phyloP scores from a whole-genome alignment of 176 grass and related monocot genomes.

The Oryza longistaminata region DNA sequence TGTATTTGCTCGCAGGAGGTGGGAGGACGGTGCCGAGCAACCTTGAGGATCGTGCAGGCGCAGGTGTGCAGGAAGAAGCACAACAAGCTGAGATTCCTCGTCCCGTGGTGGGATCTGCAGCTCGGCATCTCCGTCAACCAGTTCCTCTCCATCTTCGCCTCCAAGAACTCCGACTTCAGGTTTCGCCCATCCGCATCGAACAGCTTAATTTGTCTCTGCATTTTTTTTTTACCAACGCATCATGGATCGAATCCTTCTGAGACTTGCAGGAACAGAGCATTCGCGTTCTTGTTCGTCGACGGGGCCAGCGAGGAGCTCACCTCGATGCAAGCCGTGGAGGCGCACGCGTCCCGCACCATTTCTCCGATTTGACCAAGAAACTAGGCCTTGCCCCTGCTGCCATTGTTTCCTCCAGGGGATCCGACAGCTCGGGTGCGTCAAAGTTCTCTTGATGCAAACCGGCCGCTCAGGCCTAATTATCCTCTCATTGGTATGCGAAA shows the following conservation, averaged over 20 bases:
- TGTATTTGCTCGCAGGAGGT: slow-evolving; percentile 48
- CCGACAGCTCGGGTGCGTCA: slow-evolving; percentile 67
- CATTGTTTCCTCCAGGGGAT: slow-evolving; percentile 54
- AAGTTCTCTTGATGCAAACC: slow-evolving; percentile 69
- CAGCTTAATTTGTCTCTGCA: not conserved
- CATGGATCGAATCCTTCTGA: not conserved
- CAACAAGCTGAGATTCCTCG: slow-evolving; percentile 79
- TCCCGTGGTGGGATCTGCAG: slow-evolving; percentile 99
- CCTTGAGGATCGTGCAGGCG: slow-evolving; percentile 80
- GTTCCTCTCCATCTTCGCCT: slow-evolving; percentile 80
- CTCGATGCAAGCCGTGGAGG: slow-evolving; percentile 66
- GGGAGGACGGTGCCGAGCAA: slow-evolving; percentile 89
- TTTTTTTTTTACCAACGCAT: not conserved
- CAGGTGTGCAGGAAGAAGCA: slow-evolving; percentile 80
- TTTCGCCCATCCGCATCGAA: slow-evolving; percentile 16
- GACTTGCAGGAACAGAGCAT: slow-evolving; percentile 73
- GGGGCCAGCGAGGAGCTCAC: slow-evolving; percentile 76
- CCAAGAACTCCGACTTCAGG: slow-evolving; percentile 75
- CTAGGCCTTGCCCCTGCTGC: slow-evolving; percentile 84
- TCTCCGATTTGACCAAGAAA: slow-evolving; percentile 65
- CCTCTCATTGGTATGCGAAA: slow-evolving; percentile 62
- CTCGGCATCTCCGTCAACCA: slow-evolving; percentile 88
- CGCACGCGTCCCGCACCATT: slow-evolving; percentile 78
- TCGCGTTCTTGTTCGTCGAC: slow-evolving; percentile 76
- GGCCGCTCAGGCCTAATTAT: slow-evolving; percentile 54